phyloP scores from a whole-genome alignment of 2,329 filamentous ascomycete species.

The Cytospora paraplurivora region DNA sequence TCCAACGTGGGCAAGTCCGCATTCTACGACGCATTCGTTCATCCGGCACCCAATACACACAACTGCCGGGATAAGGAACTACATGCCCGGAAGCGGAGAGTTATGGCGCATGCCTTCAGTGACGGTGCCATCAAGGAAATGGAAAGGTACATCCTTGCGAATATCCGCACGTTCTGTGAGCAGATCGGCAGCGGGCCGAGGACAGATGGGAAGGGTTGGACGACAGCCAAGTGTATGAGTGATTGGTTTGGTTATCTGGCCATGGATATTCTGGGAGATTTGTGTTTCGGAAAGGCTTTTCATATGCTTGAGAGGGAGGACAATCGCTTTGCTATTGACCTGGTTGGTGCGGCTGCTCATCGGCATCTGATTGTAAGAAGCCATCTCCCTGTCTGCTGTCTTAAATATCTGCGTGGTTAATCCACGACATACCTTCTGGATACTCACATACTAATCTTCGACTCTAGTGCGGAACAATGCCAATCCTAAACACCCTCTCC shows the following conservation, averaged over 20 bases:
- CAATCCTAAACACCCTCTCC: constrained; percentile 65
- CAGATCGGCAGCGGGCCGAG: constrained; percentile 49
- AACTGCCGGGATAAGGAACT: constrained; percentile 68
- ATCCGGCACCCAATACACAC: constrained; percentile 72
- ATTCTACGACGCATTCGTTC: constrained; percentile 74
- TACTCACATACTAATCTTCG: constrained; percentile 26
- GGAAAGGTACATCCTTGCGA: constrained; percentile 66
- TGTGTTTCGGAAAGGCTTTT: constrained; percentile 64
- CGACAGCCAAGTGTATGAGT: constrained; percentile 60
- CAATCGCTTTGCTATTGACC: constrained; percentile 66
- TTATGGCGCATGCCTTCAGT: constrained; percentile 72
- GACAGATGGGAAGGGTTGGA: constrained; percentile 57
- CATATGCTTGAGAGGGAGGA: constrained; percentile 61
- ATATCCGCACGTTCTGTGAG: constrained; percentile 67
- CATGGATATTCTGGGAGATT: constrained; percentile 63
- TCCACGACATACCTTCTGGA: background rate
- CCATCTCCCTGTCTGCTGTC: background rate
- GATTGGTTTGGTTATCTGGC: constrained; percentile 64
- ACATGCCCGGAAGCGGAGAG: constrained; percentile 71
- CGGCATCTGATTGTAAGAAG: constrained; percentile 71
- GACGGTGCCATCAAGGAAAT: constrained; percentile 67
- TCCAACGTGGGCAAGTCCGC: constrained; percentile 67
- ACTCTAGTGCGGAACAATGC: constrained; percentile 70
- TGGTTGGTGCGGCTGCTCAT: constrained; percentile 69
- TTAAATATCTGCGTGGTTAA: background rate